A percentile compares a stretch with the other conserved stretches of the same genome.
Conservation (phyloP, 441 rosid genomes). For the Populus tomentosa region DNA sequence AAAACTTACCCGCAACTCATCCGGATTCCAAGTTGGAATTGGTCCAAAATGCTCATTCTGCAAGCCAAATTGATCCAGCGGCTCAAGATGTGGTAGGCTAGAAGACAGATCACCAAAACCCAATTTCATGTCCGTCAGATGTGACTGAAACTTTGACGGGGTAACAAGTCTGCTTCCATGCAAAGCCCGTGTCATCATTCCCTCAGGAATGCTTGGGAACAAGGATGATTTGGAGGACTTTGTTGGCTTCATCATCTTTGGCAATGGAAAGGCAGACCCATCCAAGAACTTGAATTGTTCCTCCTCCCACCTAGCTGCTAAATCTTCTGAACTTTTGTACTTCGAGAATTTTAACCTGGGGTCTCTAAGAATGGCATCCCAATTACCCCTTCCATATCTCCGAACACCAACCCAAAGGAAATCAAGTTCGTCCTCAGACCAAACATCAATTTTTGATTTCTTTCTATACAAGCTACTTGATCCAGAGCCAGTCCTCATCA, state of each 20-base stretch:
- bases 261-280: too few species aligned
- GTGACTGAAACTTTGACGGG: slow-evolving; percentile 69
- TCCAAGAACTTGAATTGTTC: too few species aligned
- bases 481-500: too few species aligned
- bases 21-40: slow-evolving; percentile 46
- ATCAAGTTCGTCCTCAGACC: too few species aligned
- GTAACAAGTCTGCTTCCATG: slow-evolving; percentile 65
- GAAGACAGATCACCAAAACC: slow-evolving; percentile 65
- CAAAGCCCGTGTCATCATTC: slow-evolving; percentile 90
- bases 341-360: too few species aligned
- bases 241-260: slow-evolving; percentile 43
- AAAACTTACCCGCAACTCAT: slow-evolving; percentile 37
- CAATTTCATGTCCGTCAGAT: slow-evolving; percentile 95
- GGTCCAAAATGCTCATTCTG: slow-evolving; percentile 62
- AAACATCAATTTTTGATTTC: too few species aligned
- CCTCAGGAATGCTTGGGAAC: slow-evolving; percentile 83
- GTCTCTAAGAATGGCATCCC: too few species aligned
- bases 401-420: too few species aligned
- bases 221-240: slow-evolving; percentile 54
- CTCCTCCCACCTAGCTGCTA: too few species aligned
- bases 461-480: too few species aligned
- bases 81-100: slow-evolving; percentile 53
- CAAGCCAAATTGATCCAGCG: slow-evolving; percentile 56
- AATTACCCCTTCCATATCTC: too few species aligned
- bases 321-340: too few species aligned